These are phyloP conservation scores for Aspergillus unguis DNA, from an alignment of 2,329 filamentous ascomycete genomes.

Conservation along the genomic window DNA sequence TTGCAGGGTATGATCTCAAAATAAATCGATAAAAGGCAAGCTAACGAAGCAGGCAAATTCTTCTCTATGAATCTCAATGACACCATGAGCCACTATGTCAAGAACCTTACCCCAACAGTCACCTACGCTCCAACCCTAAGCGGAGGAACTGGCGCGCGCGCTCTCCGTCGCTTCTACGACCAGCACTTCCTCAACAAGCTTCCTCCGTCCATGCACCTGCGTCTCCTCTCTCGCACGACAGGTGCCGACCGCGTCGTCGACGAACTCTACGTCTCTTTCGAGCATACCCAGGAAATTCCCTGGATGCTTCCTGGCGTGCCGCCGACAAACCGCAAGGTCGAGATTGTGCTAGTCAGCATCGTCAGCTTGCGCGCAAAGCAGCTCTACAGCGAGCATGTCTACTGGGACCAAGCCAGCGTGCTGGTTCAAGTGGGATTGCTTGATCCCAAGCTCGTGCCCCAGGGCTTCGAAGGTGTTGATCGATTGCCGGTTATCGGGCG, in stretches of 20 bases:
- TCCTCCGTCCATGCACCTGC: slow-evolving; percentile 51
- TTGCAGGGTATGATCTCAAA: slow-evolving; percentile 28
- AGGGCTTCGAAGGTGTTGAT: slow-evolving; percentile 40
- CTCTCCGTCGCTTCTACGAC: slow-evolving; percentile 52
- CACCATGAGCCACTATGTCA: slow-evolving; percentile 32
- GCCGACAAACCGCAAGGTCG: slow-evolving; percentile 55
- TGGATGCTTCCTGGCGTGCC: slow-evolving; percentile 60
- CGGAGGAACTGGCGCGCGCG: slow-evolving; percentile 41
- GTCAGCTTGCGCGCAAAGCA: slow-evolving; percentile 54
- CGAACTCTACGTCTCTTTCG: slow-evolving; percentile 56
- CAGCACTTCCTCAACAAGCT: slow-evolving; percentile 55
- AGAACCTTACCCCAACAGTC: slow-evolving; percentile 27
- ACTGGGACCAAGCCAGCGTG: slow-evolving; percentile 62
- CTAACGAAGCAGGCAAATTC: slow-evolving; percentile 26
- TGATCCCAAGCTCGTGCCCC: slow-evolving; percentile 54
- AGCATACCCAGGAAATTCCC: slow-evolving; percentile 54
- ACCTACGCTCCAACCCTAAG: slow-evolving; percentile 38
- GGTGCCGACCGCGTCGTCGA: slow-evolving; percentile 60
- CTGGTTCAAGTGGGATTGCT: slow-evolving; percentile 58
- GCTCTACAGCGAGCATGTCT: slow-evolving; percentile 56
- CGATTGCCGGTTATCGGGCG: slow-evolving; percentile 40
- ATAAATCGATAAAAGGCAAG: too few relatives aligned
- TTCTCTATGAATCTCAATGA: slow-evolving; percentile 30
- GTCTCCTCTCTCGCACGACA: slow-evolving; percentile 56
- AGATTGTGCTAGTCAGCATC: slow-evolving; percentile 56